Percentiles rank a stretch among this genome's conserved stretches.
phyloP scores from a whole-genome alignment of 2,329 filamentous ascomycete species.

The Aspergillus sp. region DNA sequence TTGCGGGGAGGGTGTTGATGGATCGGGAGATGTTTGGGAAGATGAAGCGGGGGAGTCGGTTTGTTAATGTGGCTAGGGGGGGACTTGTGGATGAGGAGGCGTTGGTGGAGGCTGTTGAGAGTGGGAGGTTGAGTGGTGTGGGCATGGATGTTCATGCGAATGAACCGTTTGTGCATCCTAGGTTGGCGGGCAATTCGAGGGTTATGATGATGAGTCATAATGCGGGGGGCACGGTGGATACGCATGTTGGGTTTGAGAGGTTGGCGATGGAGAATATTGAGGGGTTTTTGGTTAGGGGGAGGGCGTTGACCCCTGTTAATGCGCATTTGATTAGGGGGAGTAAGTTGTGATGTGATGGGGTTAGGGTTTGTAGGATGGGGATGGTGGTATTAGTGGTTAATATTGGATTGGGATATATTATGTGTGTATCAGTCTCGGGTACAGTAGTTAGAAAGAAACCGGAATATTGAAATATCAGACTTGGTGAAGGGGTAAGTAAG shows the following conservation, averaged over 20 bases:
- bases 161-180: conserved; percentile 54
- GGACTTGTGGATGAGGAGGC: conserved; percentile 53
- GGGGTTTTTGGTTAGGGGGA: conserved; percentile 35
- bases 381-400: not conserved
- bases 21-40: conserved; percentile 44
- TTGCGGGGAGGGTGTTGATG: conserved; percentile 44
- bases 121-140: conserved; percentile 49
- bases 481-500: too few species aligned
- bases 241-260: conserved; percentile 53
- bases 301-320: conserved; percentile 59
- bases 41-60: conserved; percentile 52
- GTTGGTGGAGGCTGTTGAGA: conserved; percentile 50
- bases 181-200: conserved; percentile 43
- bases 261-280: conserved; percentile 51
- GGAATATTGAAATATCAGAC: too few species aligned
- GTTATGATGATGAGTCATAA: conserved; percentile 53
- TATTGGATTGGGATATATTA: not conserved
- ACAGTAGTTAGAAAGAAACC: conserved; percentile 21
- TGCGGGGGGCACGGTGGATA: conserved; percentile 52
- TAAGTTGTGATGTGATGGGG: not conserved
- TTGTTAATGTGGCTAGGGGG: conserved; percentile 57
- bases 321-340: conserved; percentile 51
- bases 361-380: too few species aligned
- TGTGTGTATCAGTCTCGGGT: not conserved
- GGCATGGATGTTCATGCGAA: conserved; percentile 58